These are phyloP conservation scores for Aegilops umbellulata DNA, from an alignment of 176 grass and related monocot genomes.

Conservation along the genomic window DNA sequence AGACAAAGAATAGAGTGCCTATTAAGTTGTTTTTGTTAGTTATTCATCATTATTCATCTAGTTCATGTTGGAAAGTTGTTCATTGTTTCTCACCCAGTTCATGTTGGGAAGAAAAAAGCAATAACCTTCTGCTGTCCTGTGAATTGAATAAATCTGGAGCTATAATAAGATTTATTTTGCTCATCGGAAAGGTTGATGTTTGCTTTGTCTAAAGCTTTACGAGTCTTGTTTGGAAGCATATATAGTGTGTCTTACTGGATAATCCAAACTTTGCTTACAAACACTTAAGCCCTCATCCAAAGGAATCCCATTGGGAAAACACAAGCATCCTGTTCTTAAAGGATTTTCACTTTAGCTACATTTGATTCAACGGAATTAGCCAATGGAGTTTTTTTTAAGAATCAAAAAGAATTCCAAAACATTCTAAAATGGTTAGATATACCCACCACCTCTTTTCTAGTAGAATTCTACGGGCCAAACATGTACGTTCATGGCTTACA, in stretches of 20 bases:
- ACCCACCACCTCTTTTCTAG: too few species aligned
- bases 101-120: slow-evolving; percentile 14
- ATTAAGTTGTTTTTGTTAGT: not conserved
- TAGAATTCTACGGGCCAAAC: too few species aligned
- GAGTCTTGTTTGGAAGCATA: not conserved
- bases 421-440: not conserved
- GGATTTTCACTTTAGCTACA: not conserved
- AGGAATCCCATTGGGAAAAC: not conserved
- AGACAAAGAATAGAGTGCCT: slow-evolving; percentile 39
- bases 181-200: not conserved
- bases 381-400: not conserved
- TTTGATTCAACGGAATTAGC: not conserved
- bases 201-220: not conserved
- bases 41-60: slow-evolving; percentile 18
- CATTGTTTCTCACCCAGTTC: slow-evolving; percentile 11
- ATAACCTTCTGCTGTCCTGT: not conserved
- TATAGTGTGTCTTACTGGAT: not conserved
- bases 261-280: not conserved
- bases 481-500: too few species aligned
- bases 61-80: slow-evolving; percentile 1
- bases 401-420: not conserved
- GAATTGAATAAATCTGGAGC: slow-evolving; percentile 28
- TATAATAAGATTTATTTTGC: not conserved
- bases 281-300: not conserved
- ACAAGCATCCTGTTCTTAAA: not conserved